Evolutionary conservation across 1,284 basidiomycete species (phyloP), one percentile per base, ranked within the genome.

Genomic region (Lentinula novae-zelandiae): DNA sequence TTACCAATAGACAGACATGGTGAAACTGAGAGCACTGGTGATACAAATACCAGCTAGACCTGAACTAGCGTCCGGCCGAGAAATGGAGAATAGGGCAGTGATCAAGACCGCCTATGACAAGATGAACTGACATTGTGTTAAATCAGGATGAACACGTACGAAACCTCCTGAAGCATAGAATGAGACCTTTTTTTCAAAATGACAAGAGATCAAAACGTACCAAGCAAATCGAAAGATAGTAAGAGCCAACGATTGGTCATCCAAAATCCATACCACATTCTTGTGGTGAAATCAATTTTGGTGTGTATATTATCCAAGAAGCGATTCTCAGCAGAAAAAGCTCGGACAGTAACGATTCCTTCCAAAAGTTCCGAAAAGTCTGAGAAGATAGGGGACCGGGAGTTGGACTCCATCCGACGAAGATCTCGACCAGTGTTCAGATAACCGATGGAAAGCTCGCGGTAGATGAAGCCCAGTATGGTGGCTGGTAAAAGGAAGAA

Each of bases 41-140:
- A 97, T 95, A 67, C 91, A 94, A 53, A 96, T 74, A 74, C 89
- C 94, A 9, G 93, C 93, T 22, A 85, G 79, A 52, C 95, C 95
- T 1, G 92, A 86, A 22, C 38, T 42, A 15, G 48, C 49, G 6
- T 79, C 74, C 31, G 89, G 80, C 10, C 72, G 69, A 42, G 85
- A 81, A 15, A 96, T 80, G 1, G 92, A 85, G 64, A 96, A 86
- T 15, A 93, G 65, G 1, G 87, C 90, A 0, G 90, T 93, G 22
- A 86, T 75, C 15, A 90, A 73, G 52, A 95, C 86, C 7, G 74
- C 71, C 57, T 58, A 36, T 22, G 12, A 42, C 8, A 33, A n/a
- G 20, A 33, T 31, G 17, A 58, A 34, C 12, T 20, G n/a, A 39
- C 9, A 38, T n/a, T 20, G 33, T 12, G 2, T 39, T n/a, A 20